Base-by-base conservation (phyloP, 2,329 filamentous ascomycete genomes). In the Clarireedia homoeocarpa region DNA sequence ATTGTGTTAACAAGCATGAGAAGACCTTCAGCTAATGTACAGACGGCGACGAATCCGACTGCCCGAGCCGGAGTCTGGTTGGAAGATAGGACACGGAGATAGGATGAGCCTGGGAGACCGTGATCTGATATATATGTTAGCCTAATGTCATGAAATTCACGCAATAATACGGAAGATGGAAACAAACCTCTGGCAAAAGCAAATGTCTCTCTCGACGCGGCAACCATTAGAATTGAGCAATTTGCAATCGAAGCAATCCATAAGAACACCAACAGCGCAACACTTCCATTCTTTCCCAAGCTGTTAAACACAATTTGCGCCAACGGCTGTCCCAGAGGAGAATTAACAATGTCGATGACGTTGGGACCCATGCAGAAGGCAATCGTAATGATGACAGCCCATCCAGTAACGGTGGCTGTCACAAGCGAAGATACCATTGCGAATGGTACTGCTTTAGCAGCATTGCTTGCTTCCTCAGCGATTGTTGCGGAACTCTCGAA, bases 221-320 rank as follows among this genome's bases (percentile, higher is more conserved):
- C 66, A n/a, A 68, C 66, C 63, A 68, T 63, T 27, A 68, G 52
- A n/a, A 67, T 68, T 10, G 66, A 67, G 56, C 66, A 68, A 49
- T 68, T 68, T 42, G 66, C 67, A 26, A 68, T 63, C 48, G 57
- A 61, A 10, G 61, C 54, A 44, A 66, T 62, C 66, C 66, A 68
- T 9, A 68, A 55, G 48, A 68, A 67, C 1, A 65, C 59, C 48
- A 68, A 56, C 26, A 67, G 51, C 0, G 67, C 67, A 61, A 82
- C 76, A 48, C 75, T 75, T 14, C 76, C 75, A 5, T 68, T 69
- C 58, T 76, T 77, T 57, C 80, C 80, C 56, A 82, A 73, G 38
- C 77, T 77, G 65, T 82, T 79, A 69, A 77, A 78, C 65, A 78
- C 82, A 65, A 83, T 79, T 60, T 82, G 79, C 3, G 75, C 77